These are phyloP conservation scores for Plasmodium cynomolgi DNA, from an alignment of 169 alveolate genomes.

Conservation along the genomic window DNA sequence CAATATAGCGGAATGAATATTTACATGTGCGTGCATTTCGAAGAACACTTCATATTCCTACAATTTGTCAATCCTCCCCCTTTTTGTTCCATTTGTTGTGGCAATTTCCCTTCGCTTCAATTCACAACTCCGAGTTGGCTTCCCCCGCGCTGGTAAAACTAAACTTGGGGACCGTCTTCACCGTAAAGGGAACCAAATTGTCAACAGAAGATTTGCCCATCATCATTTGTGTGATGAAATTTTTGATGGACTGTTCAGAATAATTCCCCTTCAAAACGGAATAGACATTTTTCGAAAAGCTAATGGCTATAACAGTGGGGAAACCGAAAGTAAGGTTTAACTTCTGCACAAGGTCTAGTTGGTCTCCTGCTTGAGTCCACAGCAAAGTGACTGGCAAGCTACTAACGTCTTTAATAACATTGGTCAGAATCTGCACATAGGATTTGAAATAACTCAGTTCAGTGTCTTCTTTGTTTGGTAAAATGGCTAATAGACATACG, in stretches of 20 bases:
- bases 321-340: slow-evolving; percentile 91
- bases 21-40: background rate
- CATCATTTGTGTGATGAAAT: slow-evolving; percentile 74
- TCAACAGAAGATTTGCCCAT: slow-evolving; percentile 71
- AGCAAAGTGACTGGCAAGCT: slow-evolving; percentile 88
- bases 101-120: background rate
- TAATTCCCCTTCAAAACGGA: slow-evolving; percentile 70
- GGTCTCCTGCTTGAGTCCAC: slow-evolving; percentile 94
- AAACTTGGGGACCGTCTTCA: slow-evolving; percentile 43
- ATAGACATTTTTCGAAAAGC: slow-evolving; percentile 80
- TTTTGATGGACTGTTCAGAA: slow-evolving; percentile 70
- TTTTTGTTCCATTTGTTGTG: background rate
- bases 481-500: slow-evolving; percentile 90
- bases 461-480: slow-evolving; percentile 92
- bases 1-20: background rate
- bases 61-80: background rate
- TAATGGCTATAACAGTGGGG: slow-evolving; percentile 92
- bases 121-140: slow-evolving; percentile 24
- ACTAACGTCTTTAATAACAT: slow-evolving; percentile 84
- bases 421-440: slow-evolving; percentile 83
- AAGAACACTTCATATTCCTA: background rate
- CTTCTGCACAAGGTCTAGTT: slow-evolving; percentile 89
- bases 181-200: slow-evolving; percentile 58
- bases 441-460: slow-evolving; percentile 87
- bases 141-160: background rate